phyloP scores from a whole-genome alignment of 345 rosid species.

The Ceriops tagal region DNA sequence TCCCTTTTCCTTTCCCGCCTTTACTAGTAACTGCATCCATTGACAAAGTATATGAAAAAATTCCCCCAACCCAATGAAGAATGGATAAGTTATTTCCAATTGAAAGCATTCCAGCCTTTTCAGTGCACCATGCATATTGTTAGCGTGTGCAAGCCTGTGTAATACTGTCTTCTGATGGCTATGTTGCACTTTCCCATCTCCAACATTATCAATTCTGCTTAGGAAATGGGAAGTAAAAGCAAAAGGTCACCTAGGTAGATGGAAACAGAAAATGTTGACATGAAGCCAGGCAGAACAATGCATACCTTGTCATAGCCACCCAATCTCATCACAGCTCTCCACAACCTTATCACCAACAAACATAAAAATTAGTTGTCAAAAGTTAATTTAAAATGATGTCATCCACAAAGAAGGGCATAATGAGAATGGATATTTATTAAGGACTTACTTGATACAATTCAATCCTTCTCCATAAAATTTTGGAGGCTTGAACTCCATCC shows the following conservation, averaged over 20 bases:
- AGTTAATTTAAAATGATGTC: neutral
- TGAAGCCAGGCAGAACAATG: neutral
- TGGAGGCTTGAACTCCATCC: slow-evolving; percentile 68
- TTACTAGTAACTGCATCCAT: no score
- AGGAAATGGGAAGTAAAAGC: no score
- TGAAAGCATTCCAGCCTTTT: neutral
- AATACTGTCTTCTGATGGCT: neutral
- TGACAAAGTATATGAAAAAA: no score
- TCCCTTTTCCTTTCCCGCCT: no score
- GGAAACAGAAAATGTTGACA: neutral
- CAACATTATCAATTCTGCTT: neutral
- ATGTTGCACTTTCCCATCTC: neutral
- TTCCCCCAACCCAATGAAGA: no score
- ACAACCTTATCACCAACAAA: slow-evolving; percentile 40
- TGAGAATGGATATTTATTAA: neutral
- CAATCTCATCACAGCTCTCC: slow-evolving; percentile 65
- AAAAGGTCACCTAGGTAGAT: no score
- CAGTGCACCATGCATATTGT: neutral
- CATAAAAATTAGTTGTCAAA: neutral
- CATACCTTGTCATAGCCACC: slow-evolving; percentile 76
- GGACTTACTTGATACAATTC: slow-evolving; percentile 65
- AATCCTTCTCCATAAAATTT: slow-evolving; percentile 67
- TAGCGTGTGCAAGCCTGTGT: no score
- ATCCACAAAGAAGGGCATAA: neutral
- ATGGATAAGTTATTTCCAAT: no score